Base-by-base conservation (phyloP, 1,284 basidiomycete species). In the Ustilago trichophora region DNA sequence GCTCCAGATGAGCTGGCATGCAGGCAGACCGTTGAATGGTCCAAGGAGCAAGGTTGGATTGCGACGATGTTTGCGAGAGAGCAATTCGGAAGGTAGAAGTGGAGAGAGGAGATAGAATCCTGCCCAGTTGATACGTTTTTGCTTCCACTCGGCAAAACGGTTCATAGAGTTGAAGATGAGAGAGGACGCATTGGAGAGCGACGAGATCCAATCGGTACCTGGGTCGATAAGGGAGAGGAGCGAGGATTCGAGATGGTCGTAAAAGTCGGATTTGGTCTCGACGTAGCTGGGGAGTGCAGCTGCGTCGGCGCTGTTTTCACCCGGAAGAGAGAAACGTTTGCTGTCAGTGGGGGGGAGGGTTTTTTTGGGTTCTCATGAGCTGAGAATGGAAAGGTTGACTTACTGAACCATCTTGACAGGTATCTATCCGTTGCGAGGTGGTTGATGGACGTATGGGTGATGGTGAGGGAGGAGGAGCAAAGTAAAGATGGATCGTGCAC, bases 271-370 rank as follows among this genome's bases (percentile, higher is more conserved):
- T 48, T 81, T 82, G 40, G 67, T 55, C 10, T 47, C 29, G 34
- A 81, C 52, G 40, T 66, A 48, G 26, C 56, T 33, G 88, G 92
- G 91, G 87, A 91, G 67, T 87, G 91, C 64, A 89, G 93, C 74
- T 90, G 92, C 76, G 38, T 81, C 79, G 22, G 79, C 79, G 63
- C 67, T 73, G 25, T 52, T 22, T 4, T 19, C 16, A 41, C 6
- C 6, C 10, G 15, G 19, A 16, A 18, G 16, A n/a, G 33, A 15
- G 16, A 34, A 16, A n/a, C 33, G 13, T 13, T n/a, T n/a, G n/a
- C n/a, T n/a, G n/a, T n/a, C n/a, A n/a, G n/a, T n/a, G n/a, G n/a
- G n/a, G n/a, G n/a, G n/a, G n/a, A n/a, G n/a, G n/a, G n/a, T n/a
- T n/a, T n/a, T n/a, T n/a, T n/a, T n/a, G n/a, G n/a, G n/a, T n/a